A percentile compares a stretch with the other conserved stretches of the same genome.
Evolutionary conservation across 1,284 basidiomycete genomes (phyloP).

Genomic region (Pulchroboletus neoregius): DNA sequence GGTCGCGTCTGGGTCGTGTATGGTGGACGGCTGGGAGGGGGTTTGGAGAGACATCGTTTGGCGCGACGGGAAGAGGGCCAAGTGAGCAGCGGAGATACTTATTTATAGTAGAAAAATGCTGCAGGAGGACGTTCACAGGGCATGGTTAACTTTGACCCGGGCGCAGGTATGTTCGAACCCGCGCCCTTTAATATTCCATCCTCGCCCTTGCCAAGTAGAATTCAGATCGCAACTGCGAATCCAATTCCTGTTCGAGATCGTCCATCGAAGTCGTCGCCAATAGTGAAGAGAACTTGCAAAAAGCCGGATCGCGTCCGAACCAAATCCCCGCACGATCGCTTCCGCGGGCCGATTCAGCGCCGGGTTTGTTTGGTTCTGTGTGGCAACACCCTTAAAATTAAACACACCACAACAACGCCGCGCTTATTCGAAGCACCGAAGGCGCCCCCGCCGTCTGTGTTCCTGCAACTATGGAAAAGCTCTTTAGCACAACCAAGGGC

Average conservation of each 20-base stretch:
- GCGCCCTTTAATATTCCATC: background rate
- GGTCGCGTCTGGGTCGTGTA: slow-evolving; percentile 14
- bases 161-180: background rate
- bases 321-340: too few species aligned
- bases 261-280: slow-evolving; percentile 10
- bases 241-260: slow-evolving; percentile 9
- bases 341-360: background rate
- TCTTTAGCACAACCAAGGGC: slow-evolving; percentile 3
- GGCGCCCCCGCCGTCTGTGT: background rate
- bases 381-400: slow-evolving; percentile 25
- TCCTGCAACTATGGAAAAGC: slow-evolving; percentile 22
- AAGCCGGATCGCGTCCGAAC: background rate
- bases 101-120: slow-evolving; percentile 8
- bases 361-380: slow-evolving; percentile 20
- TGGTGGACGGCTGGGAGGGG: slow-evolving; percentile 18
- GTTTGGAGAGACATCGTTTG: slow-evolving; percentile 14
- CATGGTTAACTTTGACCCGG: slow-evolving; percentile 16
- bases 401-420: slow-evolving; percentile 33
- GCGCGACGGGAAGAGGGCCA: background rate
- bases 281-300: slow-evolving; percentile 1
- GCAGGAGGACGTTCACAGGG: slow-evolving; percentile 5
- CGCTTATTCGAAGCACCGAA: slow-evolving; percentile 7
- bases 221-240: slow-evolving; percentile 17
- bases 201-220: background rate
- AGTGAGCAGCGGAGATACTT: background rate